Evolutionary conservation across 495 filamentous ascomycete species (phyloP).

Genomic region (Margaritispora aquatica): DNA sequence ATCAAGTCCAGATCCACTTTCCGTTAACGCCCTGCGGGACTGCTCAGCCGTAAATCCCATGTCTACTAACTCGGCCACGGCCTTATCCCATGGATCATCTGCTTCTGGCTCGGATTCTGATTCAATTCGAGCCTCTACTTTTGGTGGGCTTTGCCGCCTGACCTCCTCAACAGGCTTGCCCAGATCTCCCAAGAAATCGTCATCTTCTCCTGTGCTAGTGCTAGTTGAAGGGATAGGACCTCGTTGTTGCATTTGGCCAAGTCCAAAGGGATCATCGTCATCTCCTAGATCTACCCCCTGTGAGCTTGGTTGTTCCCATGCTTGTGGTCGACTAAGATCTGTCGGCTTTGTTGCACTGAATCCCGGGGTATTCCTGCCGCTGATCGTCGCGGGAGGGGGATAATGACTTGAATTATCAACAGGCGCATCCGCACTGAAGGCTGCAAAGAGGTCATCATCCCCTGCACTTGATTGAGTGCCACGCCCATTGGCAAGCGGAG

Average conservation of each 20-base stretch:
- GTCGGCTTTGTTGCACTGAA: slow-evolving; percentile 8
- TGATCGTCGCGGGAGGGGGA: slow-evolving; percentile 43
- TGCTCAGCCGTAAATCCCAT: slow-evolving; percentile 90
- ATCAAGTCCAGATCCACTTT: slow-evolving; percentile 72
- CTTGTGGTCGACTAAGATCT: slow-evolving; percentile 32
- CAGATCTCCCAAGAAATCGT: slow-evolving; percentile 84
- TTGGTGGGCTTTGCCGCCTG: slow-evolving; percentile 30
- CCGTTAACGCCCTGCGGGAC: slow-evolving; percentile 66
- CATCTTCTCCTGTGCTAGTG: slow-evolving; percentile 42
- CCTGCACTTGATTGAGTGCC: slow-evolving; percentile 16
- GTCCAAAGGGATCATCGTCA: slow-evolving; percentile 85
- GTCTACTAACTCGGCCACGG: slow-evolving; percentile 85
- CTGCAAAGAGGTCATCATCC: slow-evolving; percentile 57
- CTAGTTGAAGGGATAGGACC: slow-evolving; percentile 28
- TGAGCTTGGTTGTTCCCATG: slow-evolving; percentile 28
- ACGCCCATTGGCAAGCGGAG: slow-evolving; percentile 19
- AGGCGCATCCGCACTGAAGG: slow-evolving; percentile 50
- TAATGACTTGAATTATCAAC: slow-evolving; percentile 56
- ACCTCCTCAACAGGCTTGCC: slow-evolving; percentile 83
- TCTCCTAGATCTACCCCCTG: slow-evolving; percentile 28
- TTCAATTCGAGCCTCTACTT: slow-evolving; percentile 31
- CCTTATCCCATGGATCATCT: slow-evolving; percentile 65
- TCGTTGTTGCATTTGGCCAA: slow-evolving; percentile 55
- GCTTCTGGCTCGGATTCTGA: slow-evolving; percentile 39
- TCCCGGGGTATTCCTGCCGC: slow-evolving; percentile 39